Base-by-base conservation (phyloP, 768 basidiomycete genomes). In the Tulasnella sp. region DNA sequence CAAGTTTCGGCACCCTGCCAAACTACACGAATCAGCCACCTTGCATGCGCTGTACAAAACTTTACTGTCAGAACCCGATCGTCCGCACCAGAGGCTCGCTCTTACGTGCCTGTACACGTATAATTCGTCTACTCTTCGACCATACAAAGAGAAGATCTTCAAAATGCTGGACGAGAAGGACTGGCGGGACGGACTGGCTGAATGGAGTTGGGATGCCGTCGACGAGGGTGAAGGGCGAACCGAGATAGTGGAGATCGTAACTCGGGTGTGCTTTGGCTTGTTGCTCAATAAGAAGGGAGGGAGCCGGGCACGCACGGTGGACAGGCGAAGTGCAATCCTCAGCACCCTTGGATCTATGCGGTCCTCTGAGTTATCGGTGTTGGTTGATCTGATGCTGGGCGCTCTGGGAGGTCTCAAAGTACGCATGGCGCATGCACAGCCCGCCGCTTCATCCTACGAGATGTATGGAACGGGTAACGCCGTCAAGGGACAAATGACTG, bases 1-100 rank as follows among this genome's bases (percentile, higher is more conserved):
- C 51, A 95, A 93, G 68, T 88, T 99, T 69, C 74, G 74, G 65
- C 98, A 97, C 67, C 95, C 94, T n/a, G 95, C 90, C 72, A 88
- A 91, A 0, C 74, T 94, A 1, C 79, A 83, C 67, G 76, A 81
- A 5, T 80, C 88, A 0, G 78, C 85, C 8, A 76, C 77, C 0
- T 76, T 98, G 3, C 80, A 78, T 43, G 52, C 74, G 1, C 68
- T 91, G 23, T 95, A 93, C 71, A 76, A 77, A 13, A 73, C 78
- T n/a, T 77, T 89, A 21, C 78, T 98, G 23, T 84, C 92, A 3
- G 85, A 92, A 63, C 88, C 93, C 2, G 93, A 97, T 64, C 80
- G 82, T 13, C 66, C 80, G 3, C 73, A 97, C 2, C 95, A 96
- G 72, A 76, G 73, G 7, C 73, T 83, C 11, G 82, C 93, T 0